Percentiles rank a stretch among this genome's conserved stretches.
phyloP scores from a whole-genome alignment of 371 early-diverging fungal genomes.

The Actinomortierella ambigua region DNA sequence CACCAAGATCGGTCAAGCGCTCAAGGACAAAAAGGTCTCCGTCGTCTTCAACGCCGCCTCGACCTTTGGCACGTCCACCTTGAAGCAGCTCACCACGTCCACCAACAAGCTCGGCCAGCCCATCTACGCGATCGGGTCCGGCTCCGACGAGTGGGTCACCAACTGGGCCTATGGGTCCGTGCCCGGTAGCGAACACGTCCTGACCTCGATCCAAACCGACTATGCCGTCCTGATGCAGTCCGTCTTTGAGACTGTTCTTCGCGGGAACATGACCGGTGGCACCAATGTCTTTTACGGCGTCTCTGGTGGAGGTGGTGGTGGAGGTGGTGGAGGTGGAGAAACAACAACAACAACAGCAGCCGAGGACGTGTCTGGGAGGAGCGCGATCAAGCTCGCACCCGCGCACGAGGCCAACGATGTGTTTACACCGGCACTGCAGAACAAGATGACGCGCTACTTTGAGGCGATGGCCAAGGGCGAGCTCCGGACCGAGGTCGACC shows the following conservation, averaged over 20 bases:
- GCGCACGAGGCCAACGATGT: conserved; percentile 36
- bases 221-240: conserved; percentile 29
- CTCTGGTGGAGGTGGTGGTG: neutral
- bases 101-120: conserved; percentile 6
- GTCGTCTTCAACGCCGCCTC: conserved; percentile 43
- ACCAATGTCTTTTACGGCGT: conserved; percentile 25
- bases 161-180: conserved; percentile 47
- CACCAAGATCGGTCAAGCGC: neutral
- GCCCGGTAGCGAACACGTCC: conserved; percentile 34
- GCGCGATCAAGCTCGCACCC: conserved; percentile 39
- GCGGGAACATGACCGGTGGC: conserved; percentile 29
- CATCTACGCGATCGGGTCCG: conserved; percentile 38
- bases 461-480: conserved; percentile 34
- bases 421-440: conserved; percentile 25
- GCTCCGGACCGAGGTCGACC: conserved; percentile 36
- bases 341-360: conserved; percentile 18
- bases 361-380: conserved; percentile 9
- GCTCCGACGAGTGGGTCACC: conserved; percentile 44
- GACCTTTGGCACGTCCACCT: conserved; percentile 34
- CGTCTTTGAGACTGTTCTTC: conserved; percentile 23
- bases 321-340: too few species aligned
- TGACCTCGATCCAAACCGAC: conserved; percentile 36
- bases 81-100: conserved; percentile 38
- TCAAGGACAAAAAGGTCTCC: conserved; percentile 24
- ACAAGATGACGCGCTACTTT: conserved; percentile 34